A percentile compares a stretch with the other conserved stretches of the same genome.
phyloP scores from a whole-genome alignment of 2,329 filamentous ascomycete genomes.

The Pseudocercospora macadamiae region DNA sequence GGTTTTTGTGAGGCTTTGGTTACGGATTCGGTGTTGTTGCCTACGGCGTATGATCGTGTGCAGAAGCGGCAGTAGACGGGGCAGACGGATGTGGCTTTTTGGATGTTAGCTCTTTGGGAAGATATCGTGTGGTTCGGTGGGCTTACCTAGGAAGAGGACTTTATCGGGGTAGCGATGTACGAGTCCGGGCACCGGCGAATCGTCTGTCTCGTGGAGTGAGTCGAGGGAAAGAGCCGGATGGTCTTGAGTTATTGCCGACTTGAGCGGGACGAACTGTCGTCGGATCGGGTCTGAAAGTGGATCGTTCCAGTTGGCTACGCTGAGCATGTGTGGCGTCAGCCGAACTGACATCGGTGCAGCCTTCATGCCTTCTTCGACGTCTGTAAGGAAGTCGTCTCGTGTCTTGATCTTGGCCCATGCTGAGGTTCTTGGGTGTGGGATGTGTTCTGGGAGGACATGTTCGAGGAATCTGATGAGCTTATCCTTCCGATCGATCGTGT shows the following conservation, averaged over 20 bases:
- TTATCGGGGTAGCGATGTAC: constrained; percentile 68
- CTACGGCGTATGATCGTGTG: constrained; percentile 63
- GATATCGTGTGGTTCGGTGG: background rate
- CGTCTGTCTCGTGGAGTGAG: constrained; percentile 60
- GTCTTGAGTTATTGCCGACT: constrained; percentile 55
- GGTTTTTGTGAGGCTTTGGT: constrained; percentile 37
- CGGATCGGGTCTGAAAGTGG: constrained; percentile 63
- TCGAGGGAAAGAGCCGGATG: constrained; percentile 60
- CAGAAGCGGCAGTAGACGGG: constrained; percentile 67
- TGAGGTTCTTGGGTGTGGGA: constrained; percentile 44
- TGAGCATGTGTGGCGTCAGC: constrained; percentile 63
- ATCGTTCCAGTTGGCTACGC: constrained; percentile 61
- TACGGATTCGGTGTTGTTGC: constrained; percentile 57
- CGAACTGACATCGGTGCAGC: constrained; percentile 63
- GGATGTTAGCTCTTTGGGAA: constrained; percentile 9
- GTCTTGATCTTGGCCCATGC: constrained; percentile 44
- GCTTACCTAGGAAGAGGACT: constrained; percentile 62
- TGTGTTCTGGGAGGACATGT: constrained; percentile 52
- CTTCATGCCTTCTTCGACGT: constrained; percentile 57
- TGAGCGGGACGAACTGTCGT: constrained; percentile 62
- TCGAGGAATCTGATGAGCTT: constrained; percentile 56
- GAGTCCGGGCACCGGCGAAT: constrained; percentile 60
- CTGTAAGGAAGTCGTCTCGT: constrained; percentile 57
- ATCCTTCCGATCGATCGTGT: constrained; percentile 53
- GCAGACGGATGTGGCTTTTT: constrained; percentile 60